These are phyloP conservation scores for Xerocomus potaroensis DNA, from an alignment of 768 basidiomycete species.

Conservation along the genomic window DNA sequence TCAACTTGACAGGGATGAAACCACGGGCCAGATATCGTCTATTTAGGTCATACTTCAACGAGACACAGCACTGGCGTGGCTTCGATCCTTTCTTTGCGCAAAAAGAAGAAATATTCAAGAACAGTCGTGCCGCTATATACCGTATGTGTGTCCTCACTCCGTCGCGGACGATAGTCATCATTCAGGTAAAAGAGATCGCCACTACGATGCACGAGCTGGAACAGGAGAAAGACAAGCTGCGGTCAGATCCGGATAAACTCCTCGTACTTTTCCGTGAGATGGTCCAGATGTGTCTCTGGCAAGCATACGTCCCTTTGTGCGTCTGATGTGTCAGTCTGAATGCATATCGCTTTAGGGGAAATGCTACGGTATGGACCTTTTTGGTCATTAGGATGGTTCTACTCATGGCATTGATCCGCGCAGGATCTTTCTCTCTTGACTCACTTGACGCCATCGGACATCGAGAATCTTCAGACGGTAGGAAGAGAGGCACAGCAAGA, in stretches of 20 bases:
- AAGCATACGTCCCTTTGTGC: background rate
- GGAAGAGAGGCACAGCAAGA: conserved; percentile 77
- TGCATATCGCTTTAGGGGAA: conserved; percentile 58
- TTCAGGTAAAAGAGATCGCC: conserved; percentile 57
- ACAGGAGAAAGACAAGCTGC: conserved; percentile 40
- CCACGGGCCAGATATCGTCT: conserved; percentile 66
- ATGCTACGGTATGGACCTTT: conserved; percentile 68
- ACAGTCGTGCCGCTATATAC: conserved; percentile 71
- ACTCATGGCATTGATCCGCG: background rate
- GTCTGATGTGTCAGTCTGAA: conserved; percentile 3
- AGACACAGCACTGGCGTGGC: conserved; percentile 62
- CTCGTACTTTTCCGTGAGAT: conserved; percentile 73
- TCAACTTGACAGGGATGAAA: background rate
- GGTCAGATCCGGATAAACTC: conserved; percentile 49
- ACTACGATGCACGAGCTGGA: conserved; percentile 66
- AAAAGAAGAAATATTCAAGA: conserved; percentile 79
- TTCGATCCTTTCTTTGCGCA: conserved; percentile 82
- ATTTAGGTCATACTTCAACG: conserved; percentile 65
- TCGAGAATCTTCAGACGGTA: conserved; percentile 76
- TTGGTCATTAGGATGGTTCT: background rate
- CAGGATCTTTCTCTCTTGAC: conserved; percentile 91
- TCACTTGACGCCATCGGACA: conserved; percentile 77
- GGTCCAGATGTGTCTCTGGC: conserved; percentile 88
- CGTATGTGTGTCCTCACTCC: conserved; percentile 43
- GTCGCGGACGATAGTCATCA: background rate